Evolutionary conservation across 2,329 filamentous ascomycete species (phyloP).

Genomic region (Leptographium galeiforme): DNA sequence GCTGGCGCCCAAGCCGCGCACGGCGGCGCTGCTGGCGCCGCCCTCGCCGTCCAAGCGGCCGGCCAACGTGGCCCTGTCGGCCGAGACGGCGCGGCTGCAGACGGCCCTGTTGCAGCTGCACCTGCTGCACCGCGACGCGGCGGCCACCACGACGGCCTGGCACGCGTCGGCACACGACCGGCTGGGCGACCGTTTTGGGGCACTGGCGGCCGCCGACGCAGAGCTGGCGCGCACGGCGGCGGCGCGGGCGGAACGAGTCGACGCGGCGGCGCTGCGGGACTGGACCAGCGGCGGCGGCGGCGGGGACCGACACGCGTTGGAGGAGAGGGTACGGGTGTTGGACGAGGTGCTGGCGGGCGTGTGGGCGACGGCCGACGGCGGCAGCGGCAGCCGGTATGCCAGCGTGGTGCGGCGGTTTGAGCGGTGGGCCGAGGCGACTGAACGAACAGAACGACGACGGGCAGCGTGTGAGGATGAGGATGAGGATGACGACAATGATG

Average conservation of each 20-base stretch:
- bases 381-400: constrained; percentile 28
- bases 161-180: constrained; percentile 37
- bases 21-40: constrained; percentile 41
- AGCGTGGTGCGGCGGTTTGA: constrained; percentile 45
- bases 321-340: constrained; percentile 43
- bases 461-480: constrained; percentile 5
- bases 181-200: constrained; percentile 29
- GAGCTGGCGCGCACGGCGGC: constrained; percentile 22
- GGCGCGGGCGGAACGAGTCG: constrained; percentile 33
- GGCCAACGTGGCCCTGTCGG: constrained; percentile 43
- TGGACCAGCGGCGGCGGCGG: constrained; percentile 29
- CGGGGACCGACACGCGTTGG: constrained; percentile 18
- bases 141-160: constrained; percentile 30
- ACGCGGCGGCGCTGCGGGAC: constrained; percentile 35
- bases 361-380: constrained; percentile 24
- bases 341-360: constrained; percentile 43
- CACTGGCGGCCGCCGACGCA: constrained; percentile 21
- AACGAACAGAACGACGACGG: constrained; percentile 27
- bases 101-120: constrained; percentile 53
- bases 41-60: constrained; percentile 49
- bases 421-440: constrained; percentile 38
- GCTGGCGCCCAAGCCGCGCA: constrained; percentile 47
- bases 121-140: constrained; percentile 44
- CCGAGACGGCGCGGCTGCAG: constrained; percentile 45
- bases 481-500: constrained; percentile 14